Evolutionary conservation across 768 basidiomycete species (phyloP), one percentile per base, ranked within the genome.

Genomic region (Phanerochaete sordida): DNA sequence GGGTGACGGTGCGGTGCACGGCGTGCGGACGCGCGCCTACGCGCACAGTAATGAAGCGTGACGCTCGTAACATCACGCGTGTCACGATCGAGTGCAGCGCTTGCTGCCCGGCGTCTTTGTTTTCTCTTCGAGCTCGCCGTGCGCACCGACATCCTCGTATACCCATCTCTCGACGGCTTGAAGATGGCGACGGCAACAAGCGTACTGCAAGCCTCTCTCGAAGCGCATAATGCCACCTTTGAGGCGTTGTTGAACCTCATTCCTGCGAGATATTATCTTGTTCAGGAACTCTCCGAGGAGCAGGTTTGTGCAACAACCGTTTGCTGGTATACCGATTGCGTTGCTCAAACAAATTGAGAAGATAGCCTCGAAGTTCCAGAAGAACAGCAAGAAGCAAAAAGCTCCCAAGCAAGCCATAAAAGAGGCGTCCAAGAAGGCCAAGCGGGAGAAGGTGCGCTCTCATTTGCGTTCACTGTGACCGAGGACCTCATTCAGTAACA

Each of bases 401-500:
- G 83, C 87, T 24, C 83, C 88, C 2, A 94, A 92, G 69, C 93
- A 95, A 68, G 88, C 87, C 45, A 79, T 92, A 35, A 94, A 96
- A 70, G 93, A 95, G 72, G 90, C 87, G 1, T 85, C 90, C 12
- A 93, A 90, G 74, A 94, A 93, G 67, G 93, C 93, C 0, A 92
- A 89, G 71, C 82, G 86, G 45, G 90, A 91, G 57, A 95, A 95
- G 83, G 95, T 91, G 39, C 24, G 73, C 15, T 54, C 30, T 45
- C 46, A 31, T 57, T 30, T 31, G 26, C 4, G 21, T 48, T 24
- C 21, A 26, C 30, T 27, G 33, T 9, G 19, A 19, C 35, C 13
- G 2, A 33, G 24, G 24, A 26, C 35, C 35, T 54, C 28, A 21
- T 21, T 31, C 26, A 13, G 28, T 35, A 23, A 47, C 33, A 98